Conservation (phyloP, 2,329 filamentous ascomycete genomes). For the Cladosporium sp. region DNA sequence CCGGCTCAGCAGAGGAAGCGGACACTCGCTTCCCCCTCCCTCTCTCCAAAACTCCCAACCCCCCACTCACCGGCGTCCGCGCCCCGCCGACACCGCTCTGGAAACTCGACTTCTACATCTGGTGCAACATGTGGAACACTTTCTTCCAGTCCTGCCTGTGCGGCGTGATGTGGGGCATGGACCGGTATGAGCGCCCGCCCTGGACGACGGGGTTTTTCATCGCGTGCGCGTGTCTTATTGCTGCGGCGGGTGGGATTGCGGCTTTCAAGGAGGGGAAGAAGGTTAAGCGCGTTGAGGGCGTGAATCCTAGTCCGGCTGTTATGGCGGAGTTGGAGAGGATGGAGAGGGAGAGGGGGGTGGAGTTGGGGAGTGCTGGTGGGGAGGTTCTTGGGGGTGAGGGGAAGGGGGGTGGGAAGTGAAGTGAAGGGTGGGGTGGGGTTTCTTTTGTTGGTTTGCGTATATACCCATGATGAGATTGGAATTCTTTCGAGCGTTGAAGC, state of each 20-base stretch:
- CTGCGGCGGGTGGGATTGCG: constrained; percentile 63
- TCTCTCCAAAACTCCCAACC: constrained; percentile 55
- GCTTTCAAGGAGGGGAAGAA: constrained; percentile 65
- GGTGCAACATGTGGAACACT: constrained; percentile 74
- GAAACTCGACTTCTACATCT: constrained; percentile 77
- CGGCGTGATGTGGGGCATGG: constrained; percentile 68
- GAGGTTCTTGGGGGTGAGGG: background rate
- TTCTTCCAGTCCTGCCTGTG: constrained; percentile 69
- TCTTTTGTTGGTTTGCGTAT: no score
- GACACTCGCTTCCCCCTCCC: constrained; percentile 58
- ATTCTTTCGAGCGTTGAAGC: no score
- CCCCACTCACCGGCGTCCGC: constrained; percentile 66
- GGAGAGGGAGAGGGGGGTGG: background rate
- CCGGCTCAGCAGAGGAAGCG: constrained; percentile 32
- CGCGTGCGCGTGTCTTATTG: constrained; percentile 65
- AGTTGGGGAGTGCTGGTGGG: background rate
- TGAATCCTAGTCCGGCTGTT: constrained; percentile 30
- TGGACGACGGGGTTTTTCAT: constrained; percentile 81
- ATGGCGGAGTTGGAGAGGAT: constrained; percentile 4
- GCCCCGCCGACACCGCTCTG: constrained; percentile 63
- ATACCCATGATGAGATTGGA: no score
- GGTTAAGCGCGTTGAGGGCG: constrained; percentile 67
- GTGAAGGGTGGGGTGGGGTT: no score
- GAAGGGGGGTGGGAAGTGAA: no score
- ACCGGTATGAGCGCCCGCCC: constrained; percentile 59